These are phyloP conservation scores for Thalia dealbata DNA, from an alignment of 176 grass and related monocot species.

Conservation along the genomic window DNA sequence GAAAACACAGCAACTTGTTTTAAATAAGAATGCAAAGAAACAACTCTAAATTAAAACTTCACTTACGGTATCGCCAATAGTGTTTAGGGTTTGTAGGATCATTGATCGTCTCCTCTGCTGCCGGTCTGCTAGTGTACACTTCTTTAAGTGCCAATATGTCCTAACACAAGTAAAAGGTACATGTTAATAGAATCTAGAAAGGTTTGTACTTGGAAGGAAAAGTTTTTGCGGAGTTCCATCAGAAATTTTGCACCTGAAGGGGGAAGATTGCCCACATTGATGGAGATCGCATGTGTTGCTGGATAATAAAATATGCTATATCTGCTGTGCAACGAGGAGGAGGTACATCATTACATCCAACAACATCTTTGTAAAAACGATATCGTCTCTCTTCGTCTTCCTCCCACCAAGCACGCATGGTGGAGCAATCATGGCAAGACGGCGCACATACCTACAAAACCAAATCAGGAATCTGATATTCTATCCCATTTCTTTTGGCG, in stretches of 20 bases:
- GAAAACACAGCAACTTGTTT: background rate
- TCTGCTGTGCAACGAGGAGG: conserved; percentile 70
- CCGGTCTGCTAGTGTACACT: conserved; percentile 68
- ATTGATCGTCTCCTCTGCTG: conserved; percentile 95
- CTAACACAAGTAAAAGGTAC: conserved; percentile 31
- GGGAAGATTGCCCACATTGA: conserved; percentile 99
- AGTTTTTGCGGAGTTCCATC: background rate
- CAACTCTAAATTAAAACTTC: conserved; percentile 6
- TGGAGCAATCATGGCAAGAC: conserved; percentile 96
- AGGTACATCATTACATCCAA: conserved; percentile 59
- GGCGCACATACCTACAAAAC: conserved; percentile 76
- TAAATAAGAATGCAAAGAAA: background rate
- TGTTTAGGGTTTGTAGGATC: conserved; percentile 96
- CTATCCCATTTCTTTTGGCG: too few relatives aligned
- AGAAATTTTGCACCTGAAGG: conserved; percentile 48
- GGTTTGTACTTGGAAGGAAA: background rate
- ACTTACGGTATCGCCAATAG: conserved; percentile 99
- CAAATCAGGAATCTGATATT: background rate
- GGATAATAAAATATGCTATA: conserved; percentile 68
- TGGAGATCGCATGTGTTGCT: conserved; percentile 75
- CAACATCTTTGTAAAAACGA: conserved; percentile 50
- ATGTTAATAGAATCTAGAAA: background rate
- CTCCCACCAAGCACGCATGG: conserved; percentile 97
- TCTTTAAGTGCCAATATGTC: conserved; percentile 95
- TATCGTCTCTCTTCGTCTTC: conserved; percentile 71